Conservation (phyloP, 2,329 filamentous ascomycete species). For the Aspergillus sp. region DNA sequence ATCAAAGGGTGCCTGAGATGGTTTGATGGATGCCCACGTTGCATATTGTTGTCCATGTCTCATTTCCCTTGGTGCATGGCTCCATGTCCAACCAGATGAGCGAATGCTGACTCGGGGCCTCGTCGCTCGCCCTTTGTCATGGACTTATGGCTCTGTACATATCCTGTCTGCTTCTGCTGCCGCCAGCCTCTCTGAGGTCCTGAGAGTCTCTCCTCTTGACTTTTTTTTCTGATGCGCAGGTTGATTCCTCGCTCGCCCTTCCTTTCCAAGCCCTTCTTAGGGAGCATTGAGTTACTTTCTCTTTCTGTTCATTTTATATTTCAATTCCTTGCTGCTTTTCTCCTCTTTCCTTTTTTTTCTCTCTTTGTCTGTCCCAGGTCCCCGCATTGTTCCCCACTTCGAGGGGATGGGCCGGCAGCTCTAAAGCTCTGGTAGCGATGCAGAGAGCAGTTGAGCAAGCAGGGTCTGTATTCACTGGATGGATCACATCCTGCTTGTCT, state of each 20-base stretch:
- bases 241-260: slow-evolving; percentile 18
- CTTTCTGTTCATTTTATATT: not conserved
- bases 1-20: slow-evolving; percentile 17
- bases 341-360: slow-evolving; percentile 10
- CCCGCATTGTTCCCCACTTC: slow-evolving; percentile 20
- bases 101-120: slow-evolving; percentile 1
- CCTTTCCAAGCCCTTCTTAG: slow-evolving; percentile 8
- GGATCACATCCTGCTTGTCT: slow-evolving; percentile 45
- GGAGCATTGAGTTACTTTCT: not conserved
- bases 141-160: not conserved
- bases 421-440: slow-evolving; percentile 41
- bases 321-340: slow-evolving; percentile 7
- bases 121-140: slow-evolving; percentile 5
- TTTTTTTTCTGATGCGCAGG: slow-evolving; percentile 9
- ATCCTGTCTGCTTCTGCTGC: slow-evolving; percentile 14
- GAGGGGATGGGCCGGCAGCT: slow-evolving; percentile 35
- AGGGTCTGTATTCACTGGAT: slow-evolving; percentile 45
- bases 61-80: not conserved
- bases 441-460: slow-evolving; percentile 43
- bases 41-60: slow-evolving; percentile 6
- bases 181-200: slow-evolving; percentile 8
- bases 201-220: not conserved
- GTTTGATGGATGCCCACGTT: slow-evolving; percentile 15
- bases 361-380: slow-evolving; percentile 15
- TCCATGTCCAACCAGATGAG: not conserved